Conservation (phyloP, 352 stramenopile genomes). For the Globisporangium abappressorium region DNA sequence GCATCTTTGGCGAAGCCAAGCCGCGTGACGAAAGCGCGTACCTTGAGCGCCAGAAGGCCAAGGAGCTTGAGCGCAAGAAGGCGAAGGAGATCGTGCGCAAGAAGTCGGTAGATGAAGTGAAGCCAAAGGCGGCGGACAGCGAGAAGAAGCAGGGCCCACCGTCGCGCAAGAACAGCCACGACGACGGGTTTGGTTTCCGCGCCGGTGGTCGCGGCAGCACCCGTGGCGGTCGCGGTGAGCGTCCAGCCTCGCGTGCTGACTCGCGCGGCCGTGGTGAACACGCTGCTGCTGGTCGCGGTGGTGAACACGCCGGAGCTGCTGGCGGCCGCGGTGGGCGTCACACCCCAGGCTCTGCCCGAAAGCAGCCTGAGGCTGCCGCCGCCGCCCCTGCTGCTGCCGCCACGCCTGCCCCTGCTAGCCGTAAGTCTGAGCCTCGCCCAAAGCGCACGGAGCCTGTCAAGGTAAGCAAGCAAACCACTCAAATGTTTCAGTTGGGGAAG, state of each 20-base stretch:
- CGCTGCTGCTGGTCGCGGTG: constrained; percentile 19
- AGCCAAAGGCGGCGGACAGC: constrained; percentile 30
- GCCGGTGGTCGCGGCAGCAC: constrained; percentile 26
- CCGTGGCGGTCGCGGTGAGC: constrained; percentile 36
- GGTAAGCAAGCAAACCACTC: constrained; percentile 18
- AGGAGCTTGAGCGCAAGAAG: constrained; percentile 25
- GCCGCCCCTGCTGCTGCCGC: constrained; percentile 2
- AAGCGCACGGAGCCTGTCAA: constrained; percentile 49
- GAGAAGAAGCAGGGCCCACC: constrained; percentile 20
- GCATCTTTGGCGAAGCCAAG: constrained; percentile 86
- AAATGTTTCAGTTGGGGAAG: not conserved
- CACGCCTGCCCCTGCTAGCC: constrained; percentile 12
- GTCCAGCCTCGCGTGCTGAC: constrained; percentile 16
- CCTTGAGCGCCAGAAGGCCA: constrained; percentile 61
- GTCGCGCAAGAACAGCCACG: constrained; percentile 42
- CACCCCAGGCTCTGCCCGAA: constrained; percentile 1
- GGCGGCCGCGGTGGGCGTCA: constrained; percentile 27
- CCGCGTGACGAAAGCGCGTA: constrained; percentile 71
- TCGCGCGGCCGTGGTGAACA: constrained; percentile 35
- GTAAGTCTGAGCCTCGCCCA: constrained; percentile 45
- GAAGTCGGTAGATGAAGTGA: constrained; percentile 19
- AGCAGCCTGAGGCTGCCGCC: constrained; percentile 25
- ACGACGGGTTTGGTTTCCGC: constrained; percentile 26
- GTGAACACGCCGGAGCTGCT: constrained; percentile 20
- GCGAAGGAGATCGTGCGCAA: constrained; percentile 22